Base-by-base conservation (phyloP, 2,329 filamentous ascomycete species). In the Didymella glomerata region DNA sequence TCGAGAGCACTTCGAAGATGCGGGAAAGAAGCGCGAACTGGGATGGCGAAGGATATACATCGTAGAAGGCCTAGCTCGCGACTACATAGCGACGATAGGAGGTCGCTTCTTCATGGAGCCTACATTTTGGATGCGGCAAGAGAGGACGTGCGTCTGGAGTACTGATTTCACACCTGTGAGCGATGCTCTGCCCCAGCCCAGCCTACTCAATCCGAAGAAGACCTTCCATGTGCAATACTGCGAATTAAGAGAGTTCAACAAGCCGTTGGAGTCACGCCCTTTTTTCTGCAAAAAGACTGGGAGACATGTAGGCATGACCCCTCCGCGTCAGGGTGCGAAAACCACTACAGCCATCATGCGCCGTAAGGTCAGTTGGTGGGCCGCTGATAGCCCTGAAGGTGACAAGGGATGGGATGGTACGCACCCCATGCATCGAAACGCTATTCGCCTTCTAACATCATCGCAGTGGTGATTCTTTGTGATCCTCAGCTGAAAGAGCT, bases 91-190 rank as follows among this genome's bases (percentile, higher is more conserved):
- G 7, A 54, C 66, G 1, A 57, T 75, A 7, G 73, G 73, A 11
- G 68, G 64, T 1, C 69, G 72, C 44, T 75, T 76, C 46, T 74
- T 67, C 54, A 76, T 76, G 72, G 66, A 76, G 10, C 73, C 73
- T 2, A 65, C 65, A 0, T 75, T 76, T 49, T 76, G 74, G 45
- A 57, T 68, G 40, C 62, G 72, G 2, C 73, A 76, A 53, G 73
- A 76, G 50, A 64, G 73, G 28, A 75, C 72, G 8, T 75, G 72
- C 45, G 68, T 75, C 1, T 76, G 73, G 73, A 73, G 69, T 24
- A 75, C 72, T 25, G 68, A 75, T 0, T 76, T 76, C 47, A 75
- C 72, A 2, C 73, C 73, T 4, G 68, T 69, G 6, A 74, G 72
- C 41, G 73, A 76, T 54, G 70, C 72, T 7, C 50, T 76, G 18